Base-by-base conservation (phyloP, 441 rosid genomes). In the Arabidopsis hybrid region DNA sequence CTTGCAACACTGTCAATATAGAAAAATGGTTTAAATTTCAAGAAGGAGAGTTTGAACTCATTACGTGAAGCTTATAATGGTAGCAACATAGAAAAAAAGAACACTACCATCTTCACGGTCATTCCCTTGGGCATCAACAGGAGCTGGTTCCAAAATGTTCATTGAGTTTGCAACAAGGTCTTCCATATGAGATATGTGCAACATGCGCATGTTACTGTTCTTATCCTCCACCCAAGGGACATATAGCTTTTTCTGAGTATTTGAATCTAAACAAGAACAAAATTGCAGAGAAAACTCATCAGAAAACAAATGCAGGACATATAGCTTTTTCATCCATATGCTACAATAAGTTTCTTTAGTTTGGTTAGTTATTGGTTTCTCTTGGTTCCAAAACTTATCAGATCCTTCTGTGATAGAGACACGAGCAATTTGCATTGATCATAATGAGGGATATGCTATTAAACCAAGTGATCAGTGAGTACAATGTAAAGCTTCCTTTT, bases 171-270 rank as follows among this genome's bases (percentile, higher is more conserved):
- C 91, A 79, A 87, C 78, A 6, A 92, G 84, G 81, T 92, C 99
- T 65, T 87, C 86, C 70, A 91, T 80, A 40, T 80, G 83, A 35
- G 93, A 88, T 61, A 92, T 88, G 71, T 84, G 85, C 38, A 92
- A 83, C 98, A 92, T 91, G 49, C 92, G 75, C 98, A 95, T 92
- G 82, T 92, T 83, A 72, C 96, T 76, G 62, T 92, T 91, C 85
- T 87, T 92, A 81, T 95, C 97, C 86, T 92, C 98, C 69, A 95
- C 95, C 11, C 89, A 84, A 10, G 97, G 97, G 60, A 95, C 95
- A 81, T 91, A 91, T 45, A 92, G 85, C 84, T 83, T 91, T 75
- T 90, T 92, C 64, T 50, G 75, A 10, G 64, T 31, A 61, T 58
- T 58, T 31, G 65, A 70, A 67, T 74, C 97, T 85, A 73, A 49